Percentiles rank a stretch among this genome's conserved stretches.
Evolutionary conservation across 441 rosid species (phyloP).

Genomic region (Arabidopsis lyrata): DNA sequence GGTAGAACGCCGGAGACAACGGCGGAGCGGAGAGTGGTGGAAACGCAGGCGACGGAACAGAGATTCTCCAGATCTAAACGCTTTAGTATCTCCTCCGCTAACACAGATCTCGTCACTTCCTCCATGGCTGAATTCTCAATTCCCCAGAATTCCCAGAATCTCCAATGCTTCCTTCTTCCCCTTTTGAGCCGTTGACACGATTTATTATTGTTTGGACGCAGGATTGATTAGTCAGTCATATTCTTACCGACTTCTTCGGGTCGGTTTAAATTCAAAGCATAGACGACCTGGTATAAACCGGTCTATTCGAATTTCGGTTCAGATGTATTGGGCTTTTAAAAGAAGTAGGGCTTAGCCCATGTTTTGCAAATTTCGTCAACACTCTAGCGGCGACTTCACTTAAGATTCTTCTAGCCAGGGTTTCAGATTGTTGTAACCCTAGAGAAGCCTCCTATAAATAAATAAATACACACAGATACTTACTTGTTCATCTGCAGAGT

Average conservation of each 20-base stretch:
- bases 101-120: conserved; percentile 43
- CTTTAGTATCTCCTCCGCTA: conserved; percentile 51
- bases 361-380: not conserved
- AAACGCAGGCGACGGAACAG: conserved; percentile 60
- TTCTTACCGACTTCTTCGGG: conserved; percentile 12
- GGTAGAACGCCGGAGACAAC: conserved; percentile 54
- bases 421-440: conserved; percentile 3
- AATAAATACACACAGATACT: not conserved
- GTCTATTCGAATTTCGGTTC: not conserved
- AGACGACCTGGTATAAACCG: not conserved
- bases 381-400: conserved; percentile 6
- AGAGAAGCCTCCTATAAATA: conserved; percentile 1
- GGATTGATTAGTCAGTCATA: not conserved
- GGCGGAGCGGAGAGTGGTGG: conserved; percentile 53
- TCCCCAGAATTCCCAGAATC: conserved; percentile 22
- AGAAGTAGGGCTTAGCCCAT: conserved; percentile 1
- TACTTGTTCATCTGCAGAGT: not conserved
- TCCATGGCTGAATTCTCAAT: conserved; percentile 30
- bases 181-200: conserved; percentile 28
- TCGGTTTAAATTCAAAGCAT: not conserved
- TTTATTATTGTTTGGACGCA: conserved; percentile 32
- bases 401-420: conserved; percentile 7
- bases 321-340: not conserved
- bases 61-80: conserved; percentile 61
- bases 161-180: not conserved